Conservation (phyloP, 306 rosid species). For the Pyrus betulifolia region DNA sequence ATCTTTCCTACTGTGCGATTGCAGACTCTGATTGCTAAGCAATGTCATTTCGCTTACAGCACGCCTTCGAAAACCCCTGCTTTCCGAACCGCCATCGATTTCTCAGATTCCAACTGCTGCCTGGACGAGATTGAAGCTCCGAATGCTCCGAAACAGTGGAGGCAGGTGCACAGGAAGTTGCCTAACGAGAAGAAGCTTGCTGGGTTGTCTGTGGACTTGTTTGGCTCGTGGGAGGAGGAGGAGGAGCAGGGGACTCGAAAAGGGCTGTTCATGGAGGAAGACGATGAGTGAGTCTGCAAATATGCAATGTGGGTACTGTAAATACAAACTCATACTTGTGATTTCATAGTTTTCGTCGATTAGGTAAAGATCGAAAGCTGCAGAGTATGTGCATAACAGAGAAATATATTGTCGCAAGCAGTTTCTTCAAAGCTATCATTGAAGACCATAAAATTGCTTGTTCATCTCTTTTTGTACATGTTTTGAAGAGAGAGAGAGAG, state of each 20-base stretch:
- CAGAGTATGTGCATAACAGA: conserved; percentile 8
- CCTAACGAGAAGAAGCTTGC: conserved; percentile 27
- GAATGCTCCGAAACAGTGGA: conserved; percentile 36
- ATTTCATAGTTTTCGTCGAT: background rate
- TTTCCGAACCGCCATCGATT: conserved; percentile 21
- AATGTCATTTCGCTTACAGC: conserved; percentile 48
- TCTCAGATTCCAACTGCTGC: conserved; percentile 12
- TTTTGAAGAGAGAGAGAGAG: conserved; percentile 6
- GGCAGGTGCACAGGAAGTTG: conserved; percentile 14
- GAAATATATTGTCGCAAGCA: conserved; percentile 18
- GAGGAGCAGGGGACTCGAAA: background rate
- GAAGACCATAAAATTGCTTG: conserved; percentile 39
- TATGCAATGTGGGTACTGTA: conserved; percentile 16
- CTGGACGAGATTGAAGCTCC: conserved; percentile 49
- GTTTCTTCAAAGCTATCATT: conserved; percentile 63
- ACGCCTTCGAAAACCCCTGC: conserved; percentile 55
- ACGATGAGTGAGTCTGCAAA: background rate
- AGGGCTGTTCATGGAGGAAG: background rate
- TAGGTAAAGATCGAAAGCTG: background rate
- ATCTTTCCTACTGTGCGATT: conserved; percentile 10
- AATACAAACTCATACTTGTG: conserved; percentile 15
- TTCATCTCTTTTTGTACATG: conserved; percentile 40
- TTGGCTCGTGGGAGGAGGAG: conserved; percentile 14
- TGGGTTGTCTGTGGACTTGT: conserved; percentile 38
- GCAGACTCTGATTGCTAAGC: conserved; percentile 50